phyloP scores from a whole-genome alignment of 257 asterid species.

The Solanum sejunctum region DNA sequence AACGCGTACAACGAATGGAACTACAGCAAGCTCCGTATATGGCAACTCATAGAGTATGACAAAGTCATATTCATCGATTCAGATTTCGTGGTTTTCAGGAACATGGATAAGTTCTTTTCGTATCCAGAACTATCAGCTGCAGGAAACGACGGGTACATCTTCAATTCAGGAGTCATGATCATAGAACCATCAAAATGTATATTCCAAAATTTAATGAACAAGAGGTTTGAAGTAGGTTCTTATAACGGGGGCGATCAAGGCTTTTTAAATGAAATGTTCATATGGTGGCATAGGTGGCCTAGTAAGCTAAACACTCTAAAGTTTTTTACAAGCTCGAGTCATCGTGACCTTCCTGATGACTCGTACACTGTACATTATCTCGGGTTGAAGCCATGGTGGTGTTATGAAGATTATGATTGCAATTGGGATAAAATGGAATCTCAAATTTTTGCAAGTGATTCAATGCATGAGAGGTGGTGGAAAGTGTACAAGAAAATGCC shows the following conservation, averaged over 20 bases:
- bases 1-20: conserved; percentile 62
- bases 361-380: conserved; percentile 41
- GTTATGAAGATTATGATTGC: conserved; percentile 65
- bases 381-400: conserved; percentile 78
- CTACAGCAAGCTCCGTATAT: conserved; percentile 71
- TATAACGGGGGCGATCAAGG: conserved; percentile 87
- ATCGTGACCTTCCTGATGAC: conserved; percentile 2
- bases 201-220: conserved; percentile 38
- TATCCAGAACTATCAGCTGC: conserved; percentile 48
- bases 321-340: conserved; percentile 5
- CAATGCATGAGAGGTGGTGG: conserved; percentile 61
- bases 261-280: conserved; percentile 49
- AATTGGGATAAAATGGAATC: conserved; percentile 38
- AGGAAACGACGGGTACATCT: conserved; percentile 18
- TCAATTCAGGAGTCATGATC: conserved; percentile 72
- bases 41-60: conserved; percentile 54
- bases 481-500: conserved; percentile 36
- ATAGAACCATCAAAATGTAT: conserved; percentile 62
- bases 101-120: conserved; percentile 37
- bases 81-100: conserved; percentile 36
- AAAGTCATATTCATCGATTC: conserved; percentile 66
- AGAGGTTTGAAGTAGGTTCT: conserved; percentile 23
- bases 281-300: conserved; percentile 81
- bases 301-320: conserved; percentile 31
- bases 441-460: conserved; percentile 48